Conservation (phyloP, 371 early-diverging fungal species). For the Circinella minor region DNA sequence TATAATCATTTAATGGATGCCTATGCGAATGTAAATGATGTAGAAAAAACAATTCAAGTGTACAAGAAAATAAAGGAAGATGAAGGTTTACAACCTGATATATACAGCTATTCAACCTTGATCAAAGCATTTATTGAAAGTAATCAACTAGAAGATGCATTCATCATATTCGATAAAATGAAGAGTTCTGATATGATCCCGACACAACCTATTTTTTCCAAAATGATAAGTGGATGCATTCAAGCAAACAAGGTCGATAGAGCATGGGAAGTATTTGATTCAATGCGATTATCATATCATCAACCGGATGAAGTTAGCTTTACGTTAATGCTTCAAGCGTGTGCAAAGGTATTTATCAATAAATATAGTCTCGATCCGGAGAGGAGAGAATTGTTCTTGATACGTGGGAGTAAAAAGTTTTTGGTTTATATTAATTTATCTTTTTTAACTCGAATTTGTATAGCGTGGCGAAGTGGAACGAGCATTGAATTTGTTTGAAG, state of each 20-base stretch:
- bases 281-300: conserved; percentile 82
- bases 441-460: not conserved
- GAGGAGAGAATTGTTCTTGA: too few relatives aligned
- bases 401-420: too few relatives aligned
- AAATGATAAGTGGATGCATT: conserved; percentile 85
- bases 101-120: conserved; percentile 70
- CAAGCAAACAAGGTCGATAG: conserved; percentile 66
- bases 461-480: conserved; percentile 74
- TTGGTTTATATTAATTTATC: not conserved
- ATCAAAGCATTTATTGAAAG: conserved; percentile 72
- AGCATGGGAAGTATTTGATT: conserved; percentile 92
- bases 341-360: conserved; percentile 63
- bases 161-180: conserved; percentile 76
- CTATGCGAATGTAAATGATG: conserved; percentile 71
- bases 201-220: conserved; percentile 73
- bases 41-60: conserved; percentile 60
- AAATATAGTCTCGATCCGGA: too few relatives aligned
- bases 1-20: conserved; percentile 83
- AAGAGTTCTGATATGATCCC: conserved; percentile 55
- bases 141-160: conserved; percentile 70
- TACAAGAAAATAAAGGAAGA: conserved; percentile 55
- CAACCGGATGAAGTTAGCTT: conserved; percentile 82
- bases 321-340: conserved; percentile 91
- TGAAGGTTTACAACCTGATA: conserved; percentile 55
- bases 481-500: conserved; percentile 84